These are phyloP conservation scores for Kregervanrija pseudodelftensis DNA, from an alignment of 805 yeast species.

Conservation along the genomic window DNA sequence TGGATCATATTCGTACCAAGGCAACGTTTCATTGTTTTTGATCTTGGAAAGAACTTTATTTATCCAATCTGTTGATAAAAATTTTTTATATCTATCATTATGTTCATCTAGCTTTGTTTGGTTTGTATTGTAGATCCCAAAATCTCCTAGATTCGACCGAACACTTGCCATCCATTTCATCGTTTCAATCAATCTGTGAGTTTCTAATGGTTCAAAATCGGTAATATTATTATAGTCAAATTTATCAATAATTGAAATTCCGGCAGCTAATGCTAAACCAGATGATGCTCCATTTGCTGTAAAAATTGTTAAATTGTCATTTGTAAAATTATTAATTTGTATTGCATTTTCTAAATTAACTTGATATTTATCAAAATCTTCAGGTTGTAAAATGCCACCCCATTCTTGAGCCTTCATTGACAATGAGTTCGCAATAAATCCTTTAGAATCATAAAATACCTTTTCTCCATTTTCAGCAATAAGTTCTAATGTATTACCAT, in stretches of 20 bases:
- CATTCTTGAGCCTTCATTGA: conserved; percentile 39
- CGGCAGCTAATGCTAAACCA: conserved; percentile 77
- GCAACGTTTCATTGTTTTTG: conserved; percentile 47
- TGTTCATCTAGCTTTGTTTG: conserved; percentile 24
- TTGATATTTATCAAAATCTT: conserved; percentile 63
- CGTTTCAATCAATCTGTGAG: conserved; percentile 70
- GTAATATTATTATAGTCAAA: conserved; percentile 20
- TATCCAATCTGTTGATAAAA: conserved; percentile 53
- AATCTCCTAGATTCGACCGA: conserved; percentile 79
- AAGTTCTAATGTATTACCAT: conserved; percentile 59
- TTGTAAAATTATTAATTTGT: conserved; percentile 28
- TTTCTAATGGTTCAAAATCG: conserved; percentile 41
- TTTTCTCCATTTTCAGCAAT: conserved; percentile 74
- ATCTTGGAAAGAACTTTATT: conserved; percentile 41
- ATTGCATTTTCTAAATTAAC: conserved; percentile 43
- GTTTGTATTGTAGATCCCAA: conserved; percentile 23
- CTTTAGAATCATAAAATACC: conserved; percentile 78
- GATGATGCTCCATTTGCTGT: conserved; percentile 70
- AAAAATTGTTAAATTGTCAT: conserved; percentile 30
- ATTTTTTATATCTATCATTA: conserved; percentile 32
- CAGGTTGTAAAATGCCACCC: conserved; percentile 60
- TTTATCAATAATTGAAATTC: conserved; percentile 45
- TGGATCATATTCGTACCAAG: conserved; percentile 74
- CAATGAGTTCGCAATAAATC: conserved; percentile 60
- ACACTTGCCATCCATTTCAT: conserved; percentile 94